phyloP scores from a whole-genome alignment of 164 flowering plant species.

The Pachysandra terminalis region DNA sequence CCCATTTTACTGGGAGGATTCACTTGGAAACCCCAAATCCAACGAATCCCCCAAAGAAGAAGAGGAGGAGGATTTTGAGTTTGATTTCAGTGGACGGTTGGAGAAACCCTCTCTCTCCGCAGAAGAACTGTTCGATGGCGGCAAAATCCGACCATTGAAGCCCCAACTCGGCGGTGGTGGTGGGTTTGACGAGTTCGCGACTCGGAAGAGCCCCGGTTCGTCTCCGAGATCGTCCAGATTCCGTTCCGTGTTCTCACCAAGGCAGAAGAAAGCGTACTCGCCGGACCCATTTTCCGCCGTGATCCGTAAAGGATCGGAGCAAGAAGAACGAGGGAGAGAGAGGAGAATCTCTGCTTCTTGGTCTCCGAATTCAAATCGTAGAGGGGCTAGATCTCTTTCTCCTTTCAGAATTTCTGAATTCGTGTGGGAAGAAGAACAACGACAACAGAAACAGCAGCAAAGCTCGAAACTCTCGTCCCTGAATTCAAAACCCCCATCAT shows the following conservation, averaged over 20 bases:
- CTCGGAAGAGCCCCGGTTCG: constrained; percentile 12
- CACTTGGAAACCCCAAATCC: constrained; percentile 43
- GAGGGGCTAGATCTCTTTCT: constrained; percentile 61
- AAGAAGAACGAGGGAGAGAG: constrained; percentile 42
- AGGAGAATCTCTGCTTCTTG: constrained; percentile 22
- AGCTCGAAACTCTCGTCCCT: constrained; percentile 2
- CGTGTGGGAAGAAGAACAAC: constrained; percentile 39
- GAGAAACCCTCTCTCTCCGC: constrained; percentile 44
- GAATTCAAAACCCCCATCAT: constrained; percentile 11
- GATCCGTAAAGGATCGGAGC: constrained; percentile 17
- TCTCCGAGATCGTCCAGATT: constrained; percentile 38
- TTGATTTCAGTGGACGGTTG: constrained; percentile 41
- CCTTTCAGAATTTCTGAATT: constrained; percentile 42
- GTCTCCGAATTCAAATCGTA: constrained; percentile 29
- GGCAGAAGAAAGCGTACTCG: constrained; percentile 32
- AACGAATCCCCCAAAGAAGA: constrained; percentile 5
- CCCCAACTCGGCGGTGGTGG: constrained; percentile 42
- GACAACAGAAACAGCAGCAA: constrained; percentile 10
- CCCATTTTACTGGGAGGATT: constrained; percentile 51
- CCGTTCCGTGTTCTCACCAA: no score
- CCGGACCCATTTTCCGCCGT: constrained; percentile 35
- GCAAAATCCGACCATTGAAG: constrained; percentile 51
- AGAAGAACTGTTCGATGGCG: constrained; percentile 73
- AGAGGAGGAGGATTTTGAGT: constrained; percentile 50
- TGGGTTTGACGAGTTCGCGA: neutral